Conservation (phyloP, 257 asterid genomes). For the Nicotiana tabacum region DNA sequence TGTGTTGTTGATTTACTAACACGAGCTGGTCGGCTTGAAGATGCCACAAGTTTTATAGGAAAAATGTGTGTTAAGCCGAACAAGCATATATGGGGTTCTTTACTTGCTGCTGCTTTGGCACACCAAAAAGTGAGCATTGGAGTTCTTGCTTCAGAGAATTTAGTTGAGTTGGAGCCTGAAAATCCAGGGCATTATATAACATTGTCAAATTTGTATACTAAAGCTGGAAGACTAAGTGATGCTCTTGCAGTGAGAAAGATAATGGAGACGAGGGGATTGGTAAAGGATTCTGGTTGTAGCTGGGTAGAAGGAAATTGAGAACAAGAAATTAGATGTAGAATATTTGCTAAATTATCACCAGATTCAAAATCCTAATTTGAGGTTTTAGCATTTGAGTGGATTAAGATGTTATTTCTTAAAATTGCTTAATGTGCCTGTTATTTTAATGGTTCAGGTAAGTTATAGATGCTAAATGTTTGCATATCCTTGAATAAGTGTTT, state of each 20-base stretch:
- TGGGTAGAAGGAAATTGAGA: constrained; percentile 22
- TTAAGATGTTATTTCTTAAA: not conserved
- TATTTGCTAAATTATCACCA: not conserved
- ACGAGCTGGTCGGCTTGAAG: constrained; percentile 40
- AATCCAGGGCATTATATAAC: constrained; percentile 45
- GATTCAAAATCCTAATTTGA: not conserved
- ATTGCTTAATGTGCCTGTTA: not conserved
- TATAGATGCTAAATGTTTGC: not conserved
- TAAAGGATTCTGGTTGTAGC: constrained; percentile 35
- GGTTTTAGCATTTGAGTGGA: not conserved
- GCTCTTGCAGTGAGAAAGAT: constrained; percentile 19
- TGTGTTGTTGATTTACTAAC: constrained; percentile 41
- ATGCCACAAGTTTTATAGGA: constrained; percentile 26
- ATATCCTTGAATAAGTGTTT: not conserved
- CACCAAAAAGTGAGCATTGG: constrained; percentile 21
- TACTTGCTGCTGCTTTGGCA: constrained; percentile 27
- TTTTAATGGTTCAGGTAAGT: not conserved
- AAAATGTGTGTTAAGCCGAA: constrained; percentile 26
- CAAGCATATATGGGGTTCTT: constrained; percentile 36
- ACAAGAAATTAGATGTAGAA: not conserved
- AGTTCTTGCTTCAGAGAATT: constrained; percentile 31
- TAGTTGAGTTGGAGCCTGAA: constrained; percentile 35
- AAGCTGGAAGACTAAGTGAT: constrained; percentile 33
- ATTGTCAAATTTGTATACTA: constrained; percentile 36
- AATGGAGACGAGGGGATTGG: constrained; percentile 34